Conservation (phyloP, 2,329 filamentous ascomycete species). For the Phialophora expanda region DNA sequence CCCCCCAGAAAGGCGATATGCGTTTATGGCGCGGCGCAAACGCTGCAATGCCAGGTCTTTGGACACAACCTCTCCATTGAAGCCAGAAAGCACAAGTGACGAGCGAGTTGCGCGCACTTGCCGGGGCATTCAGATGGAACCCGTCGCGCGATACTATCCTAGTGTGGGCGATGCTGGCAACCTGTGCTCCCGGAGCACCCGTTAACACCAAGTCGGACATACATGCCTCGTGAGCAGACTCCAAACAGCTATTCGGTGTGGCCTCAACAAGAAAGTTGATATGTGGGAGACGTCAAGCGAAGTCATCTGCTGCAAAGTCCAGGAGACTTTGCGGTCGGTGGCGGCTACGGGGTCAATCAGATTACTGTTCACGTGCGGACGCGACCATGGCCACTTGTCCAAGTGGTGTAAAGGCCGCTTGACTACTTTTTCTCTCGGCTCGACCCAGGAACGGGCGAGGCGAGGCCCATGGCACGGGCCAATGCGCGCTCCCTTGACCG, state of each 20-base stretch:
- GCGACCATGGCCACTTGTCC: constrained; percentile 9
- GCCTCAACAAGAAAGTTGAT: neutral
- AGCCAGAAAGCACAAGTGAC: neutral
- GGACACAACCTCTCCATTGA: neutral
- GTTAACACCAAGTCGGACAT: neutral
- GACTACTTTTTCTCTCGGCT: constrained; percentile 4
- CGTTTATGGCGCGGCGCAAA: neutral
- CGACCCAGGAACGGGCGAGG: constrained; percentile 2
- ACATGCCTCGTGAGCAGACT: neutral
- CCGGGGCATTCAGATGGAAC: neutral
- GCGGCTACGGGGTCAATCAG: constrained; percentile 22
- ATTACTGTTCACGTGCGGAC: neutral
- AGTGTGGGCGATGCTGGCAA: neutral
- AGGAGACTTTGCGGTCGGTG: neutral
- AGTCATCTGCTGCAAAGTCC: neutral
- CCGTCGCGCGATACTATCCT: neutral
- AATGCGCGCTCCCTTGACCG: constrained; percentile 4
- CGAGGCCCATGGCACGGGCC: constrained; percentile 11
- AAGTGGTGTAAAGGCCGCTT: neutral
- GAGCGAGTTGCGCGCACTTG: neutral
- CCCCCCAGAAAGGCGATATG: neutral
- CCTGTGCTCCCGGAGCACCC: neutral
- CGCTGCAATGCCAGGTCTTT: neutral
- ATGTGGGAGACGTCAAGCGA: neutral
- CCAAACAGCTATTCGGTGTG: neutral